Evolutionary conservation across 768 basidiomycete genomes (phyloP).

Genomic region (Naganishia vaughanmartiniae): DNA sequence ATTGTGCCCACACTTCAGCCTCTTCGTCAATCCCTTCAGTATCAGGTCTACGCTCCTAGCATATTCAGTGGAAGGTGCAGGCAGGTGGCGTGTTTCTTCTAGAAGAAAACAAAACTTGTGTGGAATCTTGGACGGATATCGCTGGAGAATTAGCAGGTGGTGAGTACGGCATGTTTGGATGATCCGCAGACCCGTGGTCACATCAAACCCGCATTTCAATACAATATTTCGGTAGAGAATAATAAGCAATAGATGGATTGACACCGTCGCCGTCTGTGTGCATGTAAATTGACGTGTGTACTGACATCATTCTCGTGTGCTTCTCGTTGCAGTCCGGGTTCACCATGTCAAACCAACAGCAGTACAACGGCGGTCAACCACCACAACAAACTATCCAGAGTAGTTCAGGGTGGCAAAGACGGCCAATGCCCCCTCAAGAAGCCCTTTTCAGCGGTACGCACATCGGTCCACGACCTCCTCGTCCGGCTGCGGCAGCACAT

Average conservation of each 20-base stretch:
- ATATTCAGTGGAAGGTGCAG: neutral
- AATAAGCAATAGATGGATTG: neutral
- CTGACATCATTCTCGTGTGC: neutral
- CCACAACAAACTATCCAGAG: neutral
- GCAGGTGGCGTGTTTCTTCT: neutral
- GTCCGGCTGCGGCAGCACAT: neutral
- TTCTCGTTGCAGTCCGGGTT: neutral
- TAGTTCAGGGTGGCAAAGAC: constrained; percentile 16
- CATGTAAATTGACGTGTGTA: neutral
- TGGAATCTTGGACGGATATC: neutral
- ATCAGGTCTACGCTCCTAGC: too few species aligned
- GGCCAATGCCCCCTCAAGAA: constrained; percentile 21
- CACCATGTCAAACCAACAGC: constrained; percentile 12
- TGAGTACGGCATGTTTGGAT: neutral
- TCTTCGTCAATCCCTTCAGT: too few species aligned
- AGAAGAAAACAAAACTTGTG: neutral
- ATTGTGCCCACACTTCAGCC: too few species aligned
- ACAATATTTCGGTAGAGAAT: neutral
- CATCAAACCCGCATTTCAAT: neutral
- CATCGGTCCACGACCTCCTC: constrained; percentile 2
- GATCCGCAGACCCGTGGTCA: neutral
- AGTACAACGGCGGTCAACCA: neutral
- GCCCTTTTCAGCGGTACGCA: neutral
- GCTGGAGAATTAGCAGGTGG: neutral
- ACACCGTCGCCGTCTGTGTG: neutral